Evolutionary conservation across 768 basidiomycete species (phyloP).

Genomic region (Macrolepiota albuminosa): DNA sequence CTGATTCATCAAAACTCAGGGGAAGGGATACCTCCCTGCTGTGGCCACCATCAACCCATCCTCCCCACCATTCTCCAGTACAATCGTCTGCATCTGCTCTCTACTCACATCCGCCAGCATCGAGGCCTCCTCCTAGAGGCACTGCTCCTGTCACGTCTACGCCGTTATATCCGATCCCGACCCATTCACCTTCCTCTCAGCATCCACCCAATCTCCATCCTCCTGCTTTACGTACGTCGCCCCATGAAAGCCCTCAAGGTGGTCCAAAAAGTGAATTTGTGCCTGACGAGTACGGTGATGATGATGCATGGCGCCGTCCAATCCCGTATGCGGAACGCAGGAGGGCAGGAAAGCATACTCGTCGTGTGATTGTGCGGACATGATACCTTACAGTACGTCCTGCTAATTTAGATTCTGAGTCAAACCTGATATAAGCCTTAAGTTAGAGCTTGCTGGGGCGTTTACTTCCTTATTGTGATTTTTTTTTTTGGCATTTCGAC

Average conservation of each 20-base stretch:
- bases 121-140: constrained; percentile 28
- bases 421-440: constrained; percentile 4
- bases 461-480: constrained; percentile 2
- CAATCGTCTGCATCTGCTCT: constrained; percentile 24
- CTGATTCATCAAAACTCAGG: constrained; percentile 22
- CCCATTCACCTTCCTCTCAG: constrained; percentile 22
- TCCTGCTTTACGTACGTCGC: constrained; percentile 39
- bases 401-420: not conserved
- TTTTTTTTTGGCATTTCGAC: constrained; percentile 14
- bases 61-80: constrained; percentile 30
- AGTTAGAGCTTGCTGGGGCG: constrained; percentile 10
- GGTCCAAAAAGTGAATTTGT: constrained; percentile 32
- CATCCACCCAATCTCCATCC: constrained; percentile 32
- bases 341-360: constrained; percentile 77
- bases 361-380: constrained; percentile 59
- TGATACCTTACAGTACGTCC: constrained; percentile 21
- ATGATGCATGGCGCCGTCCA: constrained; percentile 69
- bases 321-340: constrained; percentile 72
- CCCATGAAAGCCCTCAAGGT: constrained; percentile 36
- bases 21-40: constrained; percentile 19
- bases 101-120: constrained; percentile 29
- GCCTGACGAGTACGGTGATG: constrained; percentile 52
- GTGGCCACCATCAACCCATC: constrained; percentile 20
- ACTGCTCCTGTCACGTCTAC: constrained; percentile 28
- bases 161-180: constrained; percentile 28